Evolutionary conservation across 495 filamentous ascomycete species (phyloP).

Genomic region (Aspergillus taichungensis): DNA sequence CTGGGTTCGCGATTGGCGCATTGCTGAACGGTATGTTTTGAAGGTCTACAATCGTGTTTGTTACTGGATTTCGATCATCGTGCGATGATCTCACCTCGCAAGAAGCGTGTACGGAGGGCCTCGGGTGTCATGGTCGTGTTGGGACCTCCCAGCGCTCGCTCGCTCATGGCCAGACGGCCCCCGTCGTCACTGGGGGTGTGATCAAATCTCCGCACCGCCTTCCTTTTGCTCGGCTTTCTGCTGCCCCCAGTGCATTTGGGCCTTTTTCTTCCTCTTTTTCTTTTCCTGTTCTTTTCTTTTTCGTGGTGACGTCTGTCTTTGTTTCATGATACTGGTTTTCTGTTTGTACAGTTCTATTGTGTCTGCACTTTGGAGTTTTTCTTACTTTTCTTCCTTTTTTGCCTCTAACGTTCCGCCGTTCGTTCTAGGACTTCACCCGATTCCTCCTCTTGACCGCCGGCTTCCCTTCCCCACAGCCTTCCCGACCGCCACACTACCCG

Average conservation of each 20-base stretch:
- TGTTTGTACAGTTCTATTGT: too few relatives aligned
- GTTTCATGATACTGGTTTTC: too few relatives aligned
- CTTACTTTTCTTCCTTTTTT: background rate
- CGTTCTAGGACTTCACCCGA: conserved; percentile 1
- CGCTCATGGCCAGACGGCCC: conserved; percentile 10
- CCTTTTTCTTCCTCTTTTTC: conserved; percentile 8
- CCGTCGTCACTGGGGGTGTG: conserved; percentile 28
- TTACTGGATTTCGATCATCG: conserved; percentile 1
- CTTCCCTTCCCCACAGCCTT: conserved; percentile 1
- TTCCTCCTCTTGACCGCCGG: conserved; percentile 4
- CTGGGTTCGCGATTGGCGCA: conserved; percentile 32
- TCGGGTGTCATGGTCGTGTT: conserved; percentile 3
- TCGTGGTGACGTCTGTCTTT: too few relatives aligned
- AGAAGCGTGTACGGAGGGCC: background rate
- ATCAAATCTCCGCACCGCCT: conserved; percentile 46
- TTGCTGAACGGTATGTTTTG: conserved; percentile 37
- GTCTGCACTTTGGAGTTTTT: background rate
- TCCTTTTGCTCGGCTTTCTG: conserved; percentile 22
- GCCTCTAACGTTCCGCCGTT: conserved; percentile 1
- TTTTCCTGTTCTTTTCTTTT: conserved; percentile 1
- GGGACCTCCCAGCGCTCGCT: conserved; percentile 17
- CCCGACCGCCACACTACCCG: background rate
- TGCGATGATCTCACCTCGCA: background rate
- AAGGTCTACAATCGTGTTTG: conserved; percentile 9
- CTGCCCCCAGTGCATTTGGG: conserved; percentile 14